These are phyloP conservation scores for Aspergillus quadricinctus DNA, from an alignment of 2,329 filamentous ascomycete species.

Conservation along the genomic window DNA sequence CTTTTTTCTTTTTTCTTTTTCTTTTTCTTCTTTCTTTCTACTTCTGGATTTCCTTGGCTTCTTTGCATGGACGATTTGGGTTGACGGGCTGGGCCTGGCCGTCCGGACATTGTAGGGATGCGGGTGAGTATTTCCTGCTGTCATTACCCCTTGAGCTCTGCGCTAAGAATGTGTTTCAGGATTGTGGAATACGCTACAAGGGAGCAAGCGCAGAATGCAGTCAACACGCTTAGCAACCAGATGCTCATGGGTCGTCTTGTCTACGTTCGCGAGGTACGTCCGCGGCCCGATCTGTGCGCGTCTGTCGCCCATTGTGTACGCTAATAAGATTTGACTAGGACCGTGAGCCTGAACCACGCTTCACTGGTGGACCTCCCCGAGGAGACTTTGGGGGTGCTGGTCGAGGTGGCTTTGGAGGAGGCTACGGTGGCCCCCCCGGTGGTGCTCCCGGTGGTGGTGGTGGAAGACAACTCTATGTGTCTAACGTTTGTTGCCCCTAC, in stretches of 20 bases:
- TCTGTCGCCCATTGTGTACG: background rate
- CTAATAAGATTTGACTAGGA: slow-evolving; percentile 56
- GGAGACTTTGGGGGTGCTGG: slow-evolving; percentile 57
- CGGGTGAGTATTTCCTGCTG: slow-evolving; percentile 66
- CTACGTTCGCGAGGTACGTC: slow-evolving; percentile 87
- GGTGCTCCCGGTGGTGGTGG: slow-evolving; percentile 33
- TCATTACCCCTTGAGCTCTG: slow-evolving; percentile 2
- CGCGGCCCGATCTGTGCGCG: background rate
- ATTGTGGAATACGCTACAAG: slow-evolving; percentile 99
- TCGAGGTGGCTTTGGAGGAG: slow-evolving; percentile 53
- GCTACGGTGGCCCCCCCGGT: slow-evolving; percentile 44
- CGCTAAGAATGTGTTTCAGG: slow-evolving; percentile 47
- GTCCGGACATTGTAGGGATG: slow-evolving; percentile 95
- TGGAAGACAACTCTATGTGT: slow-evolving; percentile 90
- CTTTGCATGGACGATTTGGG: slow-evolving; percentile 84
- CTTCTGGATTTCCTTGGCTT: slow-evolving; percentile 57
- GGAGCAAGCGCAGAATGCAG: slow-evolving; percentile 97
- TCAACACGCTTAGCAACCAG: slow-evolving; percentile 97
- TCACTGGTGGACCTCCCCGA: slow-evolving; percentile 70
- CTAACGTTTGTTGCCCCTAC: slow-evolving; percentile 76
- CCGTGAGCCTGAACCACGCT: slow-evolving; percentile 95
- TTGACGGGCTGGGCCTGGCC: slow-evolving; percentile 98
- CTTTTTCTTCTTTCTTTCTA: slow-evolving; percentile 59
- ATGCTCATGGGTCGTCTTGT: slow-evolving; percentile 97
- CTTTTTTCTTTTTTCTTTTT: slow-evolving; percentile 60